Conservation (phyloP, 495 filamentous ascomycete genomes). For the Clohesyomyces aquaticus region DNA sequence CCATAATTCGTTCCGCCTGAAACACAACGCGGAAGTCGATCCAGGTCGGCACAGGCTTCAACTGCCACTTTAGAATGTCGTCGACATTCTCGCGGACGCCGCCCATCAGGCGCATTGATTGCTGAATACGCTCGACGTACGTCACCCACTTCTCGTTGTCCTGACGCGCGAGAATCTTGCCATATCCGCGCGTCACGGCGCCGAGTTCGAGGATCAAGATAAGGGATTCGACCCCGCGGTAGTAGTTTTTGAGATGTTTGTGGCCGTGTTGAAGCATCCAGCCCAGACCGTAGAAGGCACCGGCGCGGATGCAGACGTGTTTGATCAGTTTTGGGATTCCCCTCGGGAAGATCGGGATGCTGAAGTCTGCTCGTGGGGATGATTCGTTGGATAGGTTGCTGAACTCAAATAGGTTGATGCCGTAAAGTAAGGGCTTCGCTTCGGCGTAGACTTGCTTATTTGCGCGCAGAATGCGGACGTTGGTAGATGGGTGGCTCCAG, state of each 20-base stretch:
- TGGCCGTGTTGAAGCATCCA: constrained; percentile 12
- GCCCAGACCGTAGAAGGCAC: constrained; percentile 3
- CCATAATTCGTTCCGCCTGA: background rate
- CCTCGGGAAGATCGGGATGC: constrained; percentile 7
- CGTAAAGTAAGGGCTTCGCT: constrained; percentile 20
- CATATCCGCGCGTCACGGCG: background rate
- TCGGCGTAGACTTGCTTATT: constrained; percentile 18
- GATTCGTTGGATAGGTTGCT: constrained; percentile 5
- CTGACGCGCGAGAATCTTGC: background rate
- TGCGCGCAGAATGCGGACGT: constrained; percentile 9
- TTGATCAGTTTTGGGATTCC: constrained; percentile 8
- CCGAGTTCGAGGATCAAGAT: constrained; percentile 26
- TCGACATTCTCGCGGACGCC: background rate
- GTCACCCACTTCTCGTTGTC: constrained; percentile 7
- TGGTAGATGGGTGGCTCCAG: background rate
- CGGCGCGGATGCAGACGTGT: constrained; percentile 1
- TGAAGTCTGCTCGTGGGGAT: constrained; percentile 18
- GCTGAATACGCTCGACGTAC: constrained; percentile 17
- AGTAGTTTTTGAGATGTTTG: background rate
- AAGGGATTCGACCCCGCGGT: constrained; percentile 11
- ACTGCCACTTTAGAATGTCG: background rate
- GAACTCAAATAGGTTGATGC: constrained; percentile 24
- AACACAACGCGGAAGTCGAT: constrained; percentile 19
- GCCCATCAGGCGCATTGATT: too few species aligned
- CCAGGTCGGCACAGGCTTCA: constrained; percentile 20